Evolutionary conservation across 495 filamentous ascomycete genomes (phyloP).

Genomic region (Aspergillus ellipticus): DNA sequence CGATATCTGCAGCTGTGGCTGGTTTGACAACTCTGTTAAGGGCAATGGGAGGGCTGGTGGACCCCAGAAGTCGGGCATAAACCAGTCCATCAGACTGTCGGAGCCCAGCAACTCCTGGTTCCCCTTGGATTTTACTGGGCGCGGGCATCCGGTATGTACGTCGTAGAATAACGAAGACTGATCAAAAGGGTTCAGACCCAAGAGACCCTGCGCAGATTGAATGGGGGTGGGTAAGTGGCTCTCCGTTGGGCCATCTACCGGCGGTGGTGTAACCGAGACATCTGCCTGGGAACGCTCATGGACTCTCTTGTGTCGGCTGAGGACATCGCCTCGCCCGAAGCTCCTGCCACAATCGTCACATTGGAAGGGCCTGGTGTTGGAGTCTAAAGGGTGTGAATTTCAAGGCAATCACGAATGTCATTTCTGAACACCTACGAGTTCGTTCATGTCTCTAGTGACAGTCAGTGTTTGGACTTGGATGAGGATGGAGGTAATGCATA

Average conservation of each 20-base stretch:
- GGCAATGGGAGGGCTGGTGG: slow-evolving; percentile 5
- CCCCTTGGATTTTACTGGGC: slow-evolving; percentile 19
- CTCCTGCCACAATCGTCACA: slow-evolving; percentile 14
- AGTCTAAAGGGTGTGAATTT: slow-evolving; percentile 9
- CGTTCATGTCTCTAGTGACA: slow-evolving; percentile 13
- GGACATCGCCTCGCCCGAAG: slow-evolving; percentile 20
- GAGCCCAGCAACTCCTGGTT: slow-evolving; percentile 2
- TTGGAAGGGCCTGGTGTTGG: slow-evolving; percentile 17
- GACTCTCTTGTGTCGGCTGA: slow-evolving; percentile 12
- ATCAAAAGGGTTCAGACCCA: background rate
- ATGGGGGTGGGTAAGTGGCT: background rate
- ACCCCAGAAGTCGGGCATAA: slow-evolving; percentile 14
- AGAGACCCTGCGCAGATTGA: background rate
- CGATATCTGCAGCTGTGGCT: background rate
- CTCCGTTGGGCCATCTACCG: background rate
- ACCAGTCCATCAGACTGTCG: slow-evolving; percentile 14
- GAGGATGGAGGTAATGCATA: background rate
- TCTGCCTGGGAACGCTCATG: slow-evolving; percentile 5
- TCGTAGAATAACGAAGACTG: background rate
- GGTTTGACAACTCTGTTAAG: background rate
- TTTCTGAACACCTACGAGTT: slow-evolving; percentile 8
- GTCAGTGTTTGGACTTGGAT: background rate
- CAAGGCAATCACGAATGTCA: background rate
- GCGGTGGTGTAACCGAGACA: background rate
- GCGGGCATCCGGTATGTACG: slow-evolving; percentile 17